phyloP scores from a whole-genome alignment of 192 early-diverging fungal genomes.

The Geranomyces michiganensis region DNA sequence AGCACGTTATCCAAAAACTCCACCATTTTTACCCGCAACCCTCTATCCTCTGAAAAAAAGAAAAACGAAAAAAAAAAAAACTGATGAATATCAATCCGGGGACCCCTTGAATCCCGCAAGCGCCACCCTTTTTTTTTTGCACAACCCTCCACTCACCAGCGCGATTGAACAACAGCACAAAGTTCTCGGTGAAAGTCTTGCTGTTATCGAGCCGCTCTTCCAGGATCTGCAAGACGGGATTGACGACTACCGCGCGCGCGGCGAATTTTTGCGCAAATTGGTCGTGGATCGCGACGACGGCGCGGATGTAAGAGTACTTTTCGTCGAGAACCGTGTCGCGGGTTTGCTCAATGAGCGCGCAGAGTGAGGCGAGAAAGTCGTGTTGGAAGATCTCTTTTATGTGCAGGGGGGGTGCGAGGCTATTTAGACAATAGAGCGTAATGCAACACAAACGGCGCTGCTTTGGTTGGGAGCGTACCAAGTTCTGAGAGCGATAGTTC shows the following conservation, averaged over 20 bases:
- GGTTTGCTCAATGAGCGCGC: conserved; percentile 65
- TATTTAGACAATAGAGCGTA: too few species aligned
- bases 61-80: background rate
- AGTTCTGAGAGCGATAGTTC: conserved; percentile 55
- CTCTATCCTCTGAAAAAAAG: conserved; percentile 7
- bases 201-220: conserved; percentile 55
- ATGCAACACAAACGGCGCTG: too few species aligned
- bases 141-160: conserved; percentile 57
- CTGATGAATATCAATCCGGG: background rate
- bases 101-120: too few species aligned
- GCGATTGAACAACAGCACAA: conserved; percentile 92
- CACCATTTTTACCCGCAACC: conserved; percentile 38
- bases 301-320: conserved; percentile 53
- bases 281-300: conserved; percentile 63
- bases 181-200: conserved; percentile 84
- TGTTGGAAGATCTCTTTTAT: conserved; percentile 48
- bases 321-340: conserved; percentile 54
- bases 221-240: conserved; percentile 59
- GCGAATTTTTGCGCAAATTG: conserved; percentile 64
- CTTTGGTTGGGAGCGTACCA: conserved; percentile 40
- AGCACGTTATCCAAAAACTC: conserved; percentile 76
- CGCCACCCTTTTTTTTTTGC: too few species aligned
- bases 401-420: background rate
- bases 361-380: conserved; percentile 50
- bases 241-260: conserved; percentile 40